Evolutionary conservation across 2,329 filamentous ascomycete species (phyloP), one percentile per base, ranked within the genome.

Genomic region (Phialophora chinensis): DNA sequence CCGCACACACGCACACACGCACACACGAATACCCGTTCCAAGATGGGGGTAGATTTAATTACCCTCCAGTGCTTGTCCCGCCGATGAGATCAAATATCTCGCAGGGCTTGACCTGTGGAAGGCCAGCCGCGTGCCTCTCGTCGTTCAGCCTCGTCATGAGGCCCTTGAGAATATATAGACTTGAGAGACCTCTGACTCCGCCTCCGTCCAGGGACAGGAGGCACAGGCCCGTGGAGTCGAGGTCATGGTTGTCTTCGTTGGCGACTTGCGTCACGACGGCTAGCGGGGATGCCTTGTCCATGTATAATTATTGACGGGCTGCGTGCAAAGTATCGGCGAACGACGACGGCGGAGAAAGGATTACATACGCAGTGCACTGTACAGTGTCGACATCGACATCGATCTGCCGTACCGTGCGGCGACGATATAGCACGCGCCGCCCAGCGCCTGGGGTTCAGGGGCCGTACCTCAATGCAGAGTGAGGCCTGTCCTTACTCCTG

Each of bases 41-140:
- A 35, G 33, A 35, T 35, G 33, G 33, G 31, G 38, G 38, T 14
- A 17, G 38, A 42, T 17, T 42, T 55, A 29, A 12, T 57, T 57
- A 69, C 64, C 77, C 69, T 31, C 68, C 69, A 29, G 68, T 70
- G 56, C 68, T 71, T 6, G 69, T 68, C 11, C 68, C 69, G 11
- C 64, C 69, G 14, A 71, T 68, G 42, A 69, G 65, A 27, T 70
- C 69, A 53, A 71, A 71, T 3, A 67, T 59, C n/a, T 70, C 57
- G 42, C 65, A 68, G 11, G 69, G 69, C 31, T 65, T 69, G 27
- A 67, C 63, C 31, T 31, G 31, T 3, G 31, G 29, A 11, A 66
- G 56, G 42, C 38, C 52, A 31, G 29, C 27, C 7, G 57, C 49
- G 27, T 59, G 27, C 14, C 63, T 53, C 35, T 65, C 62, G 20